phyloP scores from a whole-genome alignment of 2,329 filamentous ascomycete genomes.

The Hypoxylon sp. region DNA sequence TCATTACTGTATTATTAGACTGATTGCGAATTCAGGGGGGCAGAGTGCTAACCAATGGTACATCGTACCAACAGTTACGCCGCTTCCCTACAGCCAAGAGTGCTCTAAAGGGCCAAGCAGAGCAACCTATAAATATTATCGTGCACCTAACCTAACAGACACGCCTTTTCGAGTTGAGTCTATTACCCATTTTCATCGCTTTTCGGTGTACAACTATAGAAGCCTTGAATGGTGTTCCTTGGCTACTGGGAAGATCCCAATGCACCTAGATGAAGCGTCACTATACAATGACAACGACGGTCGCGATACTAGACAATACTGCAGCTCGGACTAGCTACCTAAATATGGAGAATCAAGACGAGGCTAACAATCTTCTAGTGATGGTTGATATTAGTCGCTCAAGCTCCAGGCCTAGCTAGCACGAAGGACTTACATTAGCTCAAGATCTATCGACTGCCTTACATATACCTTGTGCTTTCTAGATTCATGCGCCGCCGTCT shows the following conservation, averaged over 20 bases:
- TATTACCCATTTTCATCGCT: background rate
- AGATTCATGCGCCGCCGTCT: no score
- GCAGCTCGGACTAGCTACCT: slow-evolving; percentile 3
- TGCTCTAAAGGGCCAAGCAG: background rate
- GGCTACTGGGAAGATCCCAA: background rate
- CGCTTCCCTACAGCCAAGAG: slow-evolving; percentile 16
- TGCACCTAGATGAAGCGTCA: no score
- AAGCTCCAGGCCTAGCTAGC: background rate
- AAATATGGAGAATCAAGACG: background rate
- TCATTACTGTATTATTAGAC: slow-evolving; percentile 21
- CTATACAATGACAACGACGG: no score
- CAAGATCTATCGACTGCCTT: background rate
- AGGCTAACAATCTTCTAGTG: slow-evolving; percentile 7
- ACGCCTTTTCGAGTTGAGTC: background rate
- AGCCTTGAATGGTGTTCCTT: background rate
- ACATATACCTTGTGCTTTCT: background rate
- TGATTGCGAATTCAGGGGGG: slow-evolving; percentile 22
- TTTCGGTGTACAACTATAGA: background rate
- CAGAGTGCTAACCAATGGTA: slow-evolving; percentile 16
- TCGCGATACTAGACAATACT: background rate
- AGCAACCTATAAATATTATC: background rate
- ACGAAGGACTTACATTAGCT: background rate
- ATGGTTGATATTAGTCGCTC: background rate
- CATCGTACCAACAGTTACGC: slow-evolving; percentile 11
- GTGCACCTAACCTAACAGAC: background rate